Base-by-base conservation (phyloP, 345 rosid species). In the Rhodomyrtus tomentosa region DNA sequence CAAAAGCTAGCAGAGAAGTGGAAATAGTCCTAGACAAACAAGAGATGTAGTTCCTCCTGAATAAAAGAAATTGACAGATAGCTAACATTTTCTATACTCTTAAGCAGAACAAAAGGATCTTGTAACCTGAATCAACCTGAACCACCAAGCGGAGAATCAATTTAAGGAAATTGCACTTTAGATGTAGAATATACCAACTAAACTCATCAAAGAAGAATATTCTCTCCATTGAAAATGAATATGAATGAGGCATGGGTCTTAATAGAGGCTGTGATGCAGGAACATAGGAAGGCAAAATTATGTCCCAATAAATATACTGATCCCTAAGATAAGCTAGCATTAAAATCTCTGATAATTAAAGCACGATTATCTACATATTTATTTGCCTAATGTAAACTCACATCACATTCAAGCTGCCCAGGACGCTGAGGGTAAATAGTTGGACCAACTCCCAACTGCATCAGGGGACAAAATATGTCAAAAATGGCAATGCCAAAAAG, bases 371-470 rank as follows among this genome's bases (percentile, higher is more conserved):
- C 83, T 25, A 54, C 49, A 62, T 45, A 80, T 42, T 32, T 32
- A 82, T 81, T 52, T 55, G 32, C 58, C 84, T 81, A 79, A 86
- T 87, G 79, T 74, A 54, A 21, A 84, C 96, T 55, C 84, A 96
- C 99, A 86, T 96, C 99, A 92, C 99, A 96, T 89, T 96, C 99
- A 85, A 89, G 45, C 88, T 94, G 96, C 84, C 98, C 98, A 86
- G 95, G 95, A 84, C 96, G 92, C 87, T 94, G 99, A 81, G 99
- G 98, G 83, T 94, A 96, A 49, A 89, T 53, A n/a, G 92, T 52
- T 36, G 92, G 27, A 84, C 89, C 87, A 83, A 89, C 82, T 81
- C 91, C 96, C 83, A 93, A 84, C 99, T 96, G 93, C 87, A 90
- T 84, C 52, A 87, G 82, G 81, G 81, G 87, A 88, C 85, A 55